Percentiles rank a stretch among this genome's conserved stretches.
Evolutionary conservation across 306 rosid genomes (phyloP).

Genomic region (Oxytropis ochrocephala): DNA sequence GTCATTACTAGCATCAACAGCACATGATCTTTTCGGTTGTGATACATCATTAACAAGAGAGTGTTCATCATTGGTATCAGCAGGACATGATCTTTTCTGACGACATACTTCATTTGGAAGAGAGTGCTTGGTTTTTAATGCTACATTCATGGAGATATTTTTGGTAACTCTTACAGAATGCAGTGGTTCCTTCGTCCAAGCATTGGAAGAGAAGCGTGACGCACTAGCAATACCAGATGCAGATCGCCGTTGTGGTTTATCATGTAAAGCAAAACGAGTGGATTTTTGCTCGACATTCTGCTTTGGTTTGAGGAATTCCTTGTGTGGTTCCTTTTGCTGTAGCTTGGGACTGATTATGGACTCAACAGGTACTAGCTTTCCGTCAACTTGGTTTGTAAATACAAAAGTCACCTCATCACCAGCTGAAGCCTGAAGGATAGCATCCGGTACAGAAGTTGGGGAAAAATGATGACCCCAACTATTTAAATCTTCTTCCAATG

Average conservation of each 20-base stretch:
- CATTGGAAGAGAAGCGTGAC: conserved; percentile 28
- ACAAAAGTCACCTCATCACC: conserved; percentile 94
- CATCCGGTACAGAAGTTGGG: conserved; percentile 77
- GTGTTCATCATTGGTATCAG: background rate
- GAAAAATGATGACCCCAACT: conserved; percentile 93
- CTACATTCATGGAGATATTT: conserved; percentile 27
- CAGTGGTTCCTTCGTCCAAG: conserved; percentile 24
- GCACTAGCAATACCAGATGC: conserved; percentile 25
- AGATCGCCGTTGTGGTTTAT: conserved; percentile 37
- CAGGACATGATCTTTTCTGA: conserved; percentile 60
- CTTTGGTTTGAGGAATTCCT: conserved; percentile 26
- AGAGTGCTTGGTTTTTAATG: conserved; percentile 29
- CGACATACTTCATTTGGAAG: conserved; percentile 45
- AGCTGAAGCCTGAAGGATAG: conserved; percentile 85
- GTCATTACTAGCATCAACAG: conserved; percentile 10
- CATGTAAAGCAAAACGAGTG: conserved; percentile 28
- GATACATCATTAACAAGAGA: background rate
- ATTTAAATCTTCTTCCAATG: conserved; percentile 86
- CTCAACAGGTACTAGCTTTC: conserved; percentile 72
- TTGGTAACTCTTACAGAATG: conserved; percentile 28
- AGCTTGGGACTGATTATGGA: conserved; percentile 38
- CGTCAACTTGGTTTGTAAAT: conserved; percentile 89
- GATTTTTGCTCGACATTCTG: conserved; percentile 31
- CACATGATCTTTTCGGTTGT: background rate
- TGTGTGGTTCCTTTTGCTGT: conserved; percentile 39